Base-by-base conservation (phyloP, 169 alveolate genomes). In the Miamiensis avidus region DNA sequence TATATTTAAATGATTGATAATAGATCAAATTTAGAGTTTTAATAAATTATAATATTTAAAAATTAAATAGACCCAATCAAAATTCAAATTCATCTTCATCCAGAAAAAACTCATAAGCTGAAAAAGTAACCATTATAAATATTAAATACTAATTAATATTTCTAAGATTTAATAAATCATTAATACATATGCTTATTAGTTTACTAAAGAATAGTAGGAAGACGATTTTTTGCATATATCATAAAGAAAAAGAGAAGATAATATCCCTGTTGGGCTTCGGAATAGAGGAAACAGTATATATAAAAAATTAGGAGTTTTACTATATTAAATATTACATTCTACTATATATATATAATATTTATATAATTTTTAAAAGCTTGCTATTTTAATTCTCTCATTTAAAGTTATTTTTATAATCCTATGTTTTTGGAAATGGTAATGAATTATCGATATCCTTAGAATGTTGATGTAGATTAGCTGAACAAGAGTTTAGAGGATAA, bases 331-430 rank as follows among this genome's bases (percentile, higher is more conserved):
- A n/a, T 29, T 75, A 29, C 1, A 75, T 26, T 27, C 1, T n/a
- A 29, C 6, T 1, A 31, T 6, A 75, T 26, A 29, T 75, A 75
- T 34, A 32, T 0, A n/a, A 15, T 34, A 25, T 78, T 25, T 49
- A 34, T 34, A 32, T 34, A 34, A 25, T n/a, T 11, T 27, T n/a
- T 15, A n/a, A 49, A 65, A 79, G 84, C 84, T 4, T 79, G 84
- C 76, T 79, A 79, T 30, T 79, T 79, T 27, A 79, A 79, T 79
- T 79, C 84, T 29, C 76, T 79, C 0, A 79, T 79, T 49, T 29
- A 79, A 79, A 29, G 76, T 29, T 79, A 79, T 49, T 79, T 79
- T 31, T 79, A 34, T 31, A 49, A 34, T 26, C 84, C 84, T 49
- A 34, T 34, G 65, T 79, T 79, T 79, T 34, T 79, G 76, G 84